Base-by-base conservation (phyloP, 805 yeast genomes). In the Starmera amethionina region DNA sequence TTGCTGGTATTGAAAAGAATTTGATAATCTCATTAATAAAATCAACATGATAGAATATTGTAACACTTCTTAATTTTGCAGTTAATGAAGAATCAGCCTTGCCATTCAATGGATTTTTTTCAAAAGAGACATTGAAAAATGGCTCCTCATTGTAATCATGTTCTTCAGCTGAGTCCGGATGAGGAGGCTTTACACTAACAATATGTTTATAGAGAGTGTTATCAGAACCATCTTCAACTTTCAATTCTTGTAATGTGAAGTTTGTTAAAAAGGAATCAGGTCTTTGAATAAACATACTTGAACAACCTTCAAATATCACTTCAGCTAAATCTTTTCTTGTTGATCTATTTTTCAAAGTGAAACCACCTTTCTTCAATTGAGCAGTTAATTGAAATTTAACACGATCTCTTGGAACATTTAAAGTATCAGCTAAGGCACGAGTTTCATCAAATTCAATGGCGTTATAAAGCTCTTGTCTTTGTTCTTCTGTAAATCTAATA, bases 391-490 rank as follows among this genome's bases (percentile, higher is more conserved):
- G 82, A 40, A 82, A 52, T n/a, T 74, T 74, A 5, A 82, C 74
- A 30, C 85, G 64, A 42, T 87, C 94, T 40, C 77, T 73, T 0
- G 96, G 95, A 2, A 83, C 52, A 43, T 82, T 80, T 7, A 78
- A 62, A 2, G 80, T 64, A 27, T 76, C 77, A 1, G 68, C 52
- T 1, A 73, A 41, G 1, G 65, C 65, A 37, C 72, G 67, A 16
- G 68, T 60, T 45, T 89, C 96, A 49, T 89, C 85, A 49, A 80
- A 89, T 46, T 89, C 99, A 47, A 93, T 89, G 0, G 97, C 95
- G 44, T 86, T 95, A 54, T 87, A 89, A 16, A 93, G 67, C 43
- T 94, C 98, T 54, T 86, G 72, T 46, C 85, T 72, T 54, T 93
- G 96, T 48, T 88, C 95, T 12, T 86, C 95, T 0, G 93, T 76